phyloP scores from a whole-genome alignment of 78 protist species.

The slime mould (Dictyostelium discoideum) region DNA sequence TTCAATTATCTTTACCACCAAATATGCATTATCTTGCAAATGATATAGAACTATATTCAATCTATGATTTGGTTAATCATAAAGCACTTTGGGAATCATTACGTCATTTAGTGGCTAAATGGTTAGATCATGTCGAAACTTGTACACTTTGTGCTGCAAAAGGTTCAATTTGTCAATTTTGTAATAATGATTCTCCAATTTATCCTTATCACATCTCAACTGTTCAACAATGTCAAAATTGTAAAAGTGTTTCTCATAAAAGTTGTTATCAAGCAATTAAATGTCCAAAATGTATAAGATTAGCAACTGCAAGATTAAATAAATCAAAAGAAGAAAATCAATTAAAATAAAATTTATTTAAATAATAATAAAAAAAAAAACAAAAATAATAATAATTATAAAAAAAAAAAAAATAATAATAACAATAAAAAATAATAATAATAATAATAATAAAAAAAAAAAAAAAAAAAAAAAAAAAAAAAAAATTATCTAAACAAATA shows the following conservation, averaged over 20 bases:
- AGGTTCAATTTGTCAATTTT: constrained; percentile 53
- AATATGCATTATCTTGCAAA: constrained; percentile 10
- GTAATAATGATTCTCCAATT: constrained; percentile 20
- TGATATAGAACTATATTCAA: constrained; percentile 26
- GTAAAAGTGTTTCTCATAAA: constrained; percentile 39
- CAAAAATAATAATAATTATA: too few species aligned
- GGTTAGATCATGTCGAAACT: constrained; percentile 61
- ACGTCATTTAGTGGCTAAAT: constrained; percentile 33
- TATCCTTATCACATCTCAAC: constrained; percentile 37
- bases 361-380: neutral
- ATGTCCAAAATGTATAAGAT: constrained; percentile 61
- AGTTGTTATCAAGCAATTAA: constrained; percentile 6
- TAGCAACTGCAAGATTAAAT: constrained; percentile 27
- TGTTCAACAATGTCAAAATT: constrained; percentile 6
- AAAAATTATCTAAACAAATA: neutral
- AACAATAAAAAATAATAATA: neutral
- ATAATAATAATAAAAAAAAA: neutral
- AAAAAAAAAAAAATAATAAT: neutral
- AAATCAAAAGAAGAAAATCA: neutral
- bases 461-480: neutral
- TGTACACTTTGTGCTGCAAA: constrained; percentile 26
- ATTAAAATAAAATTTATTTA: neutral
- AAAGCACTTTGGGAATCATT: constrained; percentile 19
- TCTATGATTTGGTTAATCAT: constrained; percentile 25
- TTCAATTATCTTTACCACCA: neutral